Evolutionary conservation across 1,284 basidiomycete genomes (phyloP), one percentile per base, ranked within the genome.

Genomic region (Chalciporus piperatoides): DNA sequence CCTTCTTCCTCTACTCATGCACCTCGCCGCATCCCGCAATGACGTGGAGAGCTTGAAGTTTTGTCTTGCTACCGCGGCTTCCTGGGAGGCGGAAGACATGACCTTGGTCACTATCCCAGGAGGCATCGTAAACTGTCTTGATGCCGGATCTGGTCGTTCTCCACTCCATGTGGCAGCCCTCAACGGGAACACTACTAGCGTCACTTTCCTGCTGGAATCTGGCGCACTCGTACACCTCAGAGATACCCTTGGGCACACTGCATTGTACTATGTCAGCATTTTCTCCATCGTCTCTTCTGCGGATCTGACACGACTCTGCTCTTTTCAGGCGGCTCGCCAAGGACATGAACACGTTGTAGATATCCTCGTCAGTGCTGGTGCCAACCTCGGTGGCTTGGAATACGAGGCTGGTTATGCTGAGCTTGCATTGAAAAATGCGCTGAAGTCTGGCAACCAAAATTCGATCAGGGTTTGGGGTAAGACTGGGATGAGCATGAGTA

Each of bases 221-320:
- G 93, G 93, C 2, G 90, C 91, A 2, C 75, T 91, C n/a, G 92
- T 97, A 9, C 93, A 96, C 67, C 72, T 87, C 8, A 77, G 90
- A 38, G 90, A 93, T 60, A 65, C 69, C 3, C 72, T 90, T 36
- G 90, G 89, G 1, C 92, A 94, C 60, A 92, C 92, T 12, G 80
- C 92, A 6, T 68, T 91, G 19, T 91, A 90, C 66, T 87, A 90
- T 68, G 87, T 85, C 56, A 57, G 80, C 21, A 23, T 23, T 32
- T 50, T 36, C 54, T 41, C 38, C 19, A 21, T 21, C 23, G 48
- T 35, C 14, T 6, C 12, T 24, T 35, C 21, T 23, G 21, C 32
- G 19, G 24, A 35, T 38, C 42, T 49, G 30, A 51, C 25, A 23
- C 35, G 5, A 14, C 19, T 50, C 47, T 1, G 52, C 6, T 48